Conservation (phyloP, 352 stramenopile species). For the Pseudoperonospora humuli region DNA sequence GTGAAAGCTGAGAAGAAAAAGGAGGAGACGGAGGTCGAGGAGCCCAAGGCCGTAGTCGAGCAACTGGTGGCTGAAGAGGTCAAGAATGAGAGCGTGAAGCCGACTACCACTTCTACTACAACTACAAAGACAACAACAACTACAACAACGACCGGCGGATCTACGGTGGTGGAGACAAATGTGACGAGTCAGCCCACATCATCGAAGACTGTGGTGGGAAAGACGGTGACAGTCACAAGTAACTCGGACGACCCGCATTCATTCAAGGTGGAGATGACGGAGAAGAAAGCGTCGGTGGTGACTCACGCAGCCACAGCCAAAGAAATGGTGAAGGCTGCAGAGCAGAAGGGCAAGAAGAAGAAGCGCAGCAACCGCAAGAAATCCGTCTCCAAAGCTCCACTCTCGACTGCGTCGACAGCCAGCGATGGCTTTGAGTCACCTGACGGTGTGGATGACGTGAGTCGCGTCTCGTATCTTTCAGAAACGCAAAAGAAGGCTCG, state of each 20-base stretch:
- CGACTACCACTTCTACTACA: conserved; percentile 1
- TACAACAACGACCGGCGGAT: conserved; percentile 10
- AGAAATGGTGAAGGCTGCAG: conserved; percentile 4
- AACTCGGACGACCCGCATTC: conserved; percentile 21
- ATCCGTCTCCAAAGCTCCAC: conserved; percentile 10
- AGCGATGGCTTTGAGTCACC: conserved; percentile 31
- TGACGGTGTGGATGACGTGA: conserved; percentile 22
- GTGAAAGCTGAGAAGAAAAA: conserved; percentile 4
- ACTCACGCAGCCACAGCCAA: conserved; percentile 11
- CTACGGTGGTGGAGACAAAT: conserved; percentile 25
- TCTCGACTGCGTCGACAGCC: conserved; percentile 12
- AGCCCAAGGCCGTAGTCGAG: not conserved
- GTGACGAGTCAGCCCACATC: conserved; percentile 19
- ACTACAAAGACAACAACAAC: conserved; percentile 13
- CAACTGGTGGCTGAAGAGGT: not conserved
- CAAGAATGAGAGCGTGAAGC: conserved; percentile 8
- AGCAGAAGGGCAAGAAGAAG: conserved; percentile 28
- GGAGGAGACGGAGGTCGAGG: conserved; percentile 6
- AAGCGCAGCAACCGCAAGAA: conserved; percentile 26
- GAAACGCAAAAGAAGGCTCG: conserved; percentile 56
- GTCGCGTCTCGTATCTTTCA: conserved; percentile 25
- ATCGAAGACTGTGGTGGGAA: conserved; percentile 28
- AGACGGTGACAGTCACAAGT: conserved; percentile 29
- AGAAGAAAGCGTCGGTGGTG: conserved; percentile 25
- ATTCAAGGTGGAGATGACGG: conserved; percentile 28